Conservation (phyloP, 441 rosid genomes). For the Aleurites moluccanus region DNA sequence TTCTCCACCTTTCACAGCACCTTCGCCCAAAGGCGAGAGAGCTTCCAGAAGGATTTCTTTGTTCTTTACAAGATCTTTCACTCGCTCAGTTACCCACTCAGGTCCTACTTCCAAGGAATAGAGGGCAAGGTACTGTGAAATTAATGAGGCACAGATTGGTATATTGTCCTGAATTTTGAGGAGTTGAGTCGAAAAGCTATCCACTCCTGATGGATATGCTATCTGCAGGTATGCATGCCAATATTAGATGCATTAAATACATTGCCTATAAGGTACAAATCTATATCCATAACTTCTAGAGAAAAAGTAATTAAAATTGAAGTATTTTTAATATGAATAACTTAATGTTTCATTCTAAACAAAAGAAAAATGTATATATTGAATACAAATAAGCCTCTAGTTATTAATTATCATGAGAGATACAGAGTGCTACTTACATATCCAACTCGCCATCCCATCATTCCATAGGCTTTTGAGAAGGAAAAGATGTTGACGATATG, state of each 20-base stretch:
- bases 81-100: constrained; percentile 72
- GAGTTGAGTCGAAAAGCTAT: constrained; percentile 69
- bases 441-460: constrained; percentile 99
- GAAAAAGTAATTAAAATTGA: background rate
- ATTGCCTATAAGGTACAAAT: background rate
- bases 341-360: too few relatives aligned
- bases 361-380: background rate
- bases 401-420: background rate
- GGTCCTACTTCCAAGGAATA: constrained; percentile 74
- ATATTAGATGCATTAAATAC: constrained; percentile 1
- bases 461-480: constrained; percentile 97
- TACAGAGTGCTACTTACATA: constrained; percentile 57
- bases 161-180: constrained; percentile 94
- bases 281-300: background rate
- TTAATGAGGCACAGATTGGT: constrained; percentile 85
- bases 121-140: constrained; percentile 84
- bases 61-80: constrained; percentile 76
- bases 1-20: constrained; percentile 85
- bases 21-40: constrained; percentile 78
- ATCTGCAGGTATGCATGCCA: constrained; percentile 48
- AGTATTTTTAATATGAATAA: background rate
- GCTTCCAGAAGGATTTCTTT: constrained; percentile 70
- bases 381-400: background rate
- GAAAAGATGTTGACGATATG: constrained; percentile 94
- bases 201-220: constrained; percentile 81